Base-by-base conservation (phyloP, 2,329 filamentous ascomycete species). In the Xenosphaeropsis pyriputrescens region DNA sequence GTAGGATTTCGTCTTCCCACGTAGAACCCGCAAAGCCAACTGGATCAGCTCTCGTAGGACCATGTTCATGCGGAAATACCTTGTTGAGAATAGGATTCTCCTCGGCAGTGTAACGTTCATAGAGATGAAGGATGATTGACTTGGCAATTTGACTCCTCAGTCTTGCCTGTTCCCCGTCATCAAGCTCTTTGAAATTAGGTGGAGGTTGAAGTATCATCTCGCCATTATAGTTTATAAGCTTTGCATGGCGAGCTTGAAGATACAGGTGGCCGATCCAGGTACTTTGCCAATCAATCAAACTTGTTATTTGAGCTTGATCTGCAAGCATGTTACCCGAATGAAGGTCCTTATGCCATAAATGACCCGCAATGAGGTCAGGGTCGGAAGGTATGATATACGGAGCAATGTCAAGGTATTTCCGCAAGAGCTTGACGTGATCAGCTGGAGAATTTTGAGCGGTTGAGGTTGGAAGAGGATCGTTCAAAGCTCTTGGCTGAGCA, bases 271-370 rank as follows among this genome's bases (percentile, higher is more conserved):
- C 49, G 13, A 48, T 46, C 46, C 53, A 61, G 6, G 40, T 46
- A n/a, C 53, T 51, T 45, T 64, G 56, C 59, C 60, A 64, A 45
- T 65, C 58, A 37, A 65, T 62, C 5, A 65, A 36, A 36, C 54
- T 51, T 7, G 56, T 55, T 29, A 64, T 55, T 31, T 43, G 46
- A 30, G 46, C 45, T 15, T 51, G 42, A n/a, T 57, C 26, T 19
- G 61, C 51, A 41, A 63, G 63, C 16, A 64, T 46, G 40, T 62
- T 64, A 2, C 46, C 47, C 13, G 54, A 41, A 43, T 57, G 55
- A 18, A 63, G 45, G 46, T 63, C 58, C 22, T 43, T 47, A 47
- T 65, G 57, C 56, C 53, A 62, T 29, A 65, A 39, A 15, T 50
- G 50, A 13, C 58, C 45, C 22, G 43, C 39, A 34, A 43, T 30